Base-by-base conservation (phyloP, 2,329 filamentous ascomycete genomes). In the Aspergillus novoparasiticus region DNA sequence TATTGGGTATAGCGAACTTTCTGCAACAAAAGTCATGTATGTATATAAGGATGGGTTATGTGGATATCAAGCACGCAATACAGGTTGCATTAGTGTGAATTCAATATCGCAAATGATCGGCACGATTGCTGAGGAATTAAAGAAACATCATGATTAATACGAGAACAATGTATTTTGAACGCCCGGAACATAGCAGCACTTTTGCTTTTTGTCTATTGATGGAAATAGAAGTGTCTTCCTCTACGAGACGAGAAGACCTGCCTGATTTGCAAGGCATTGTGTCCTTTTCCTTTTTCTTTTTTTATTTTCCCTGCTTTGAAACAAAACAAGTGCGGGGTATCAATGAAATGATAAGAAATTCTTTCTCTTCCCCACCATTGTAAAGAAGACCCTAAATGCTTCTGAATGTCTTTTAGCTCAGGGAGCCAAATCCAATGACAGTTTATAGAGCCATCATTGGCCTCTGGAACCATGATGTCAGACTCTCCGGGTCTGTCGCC, bases 401-500 rank as follows among this genome's bases (percentile, higher is more conserved):
- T 26, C 46, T 54, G 6, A 34, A 36, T 54, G 30, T 32, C 12
- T n/a, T 54, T 54, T 21, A 26, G 45, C 23, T 39, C n/a, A 14
- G 51, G 10, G n/a, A 36, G 36, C n/a, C 30, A 9, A 36, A 39
- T 39, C 14, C 32, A 36, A 34, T 23, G 51, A 23, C 51, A 6
- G 12, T 12, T 32, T 11, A 14, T 32, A 36, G 32, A 55, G 12
- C 32, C n/a, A 39, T 39, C 10, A 51, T 51, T 51, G 26, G 48
- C 28, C 48, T 51, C 19, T 34, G 48, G 48, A 12, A 26, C 32
- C 57, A 64, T 66, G 64, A 66, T 66, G 65, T 66, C 65, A 66
- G 57, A 32, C 45, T 26, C 32, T 61, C 57, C 32, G 51, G 48
- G 58, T 55, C 19, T 62, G 57, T 64, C 64, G 62, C 64, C 36